Evolutionary conservation across 2,329 filamentous ascomycete genomes (phyloP), one percentile per base, ranked within the genome.

Genomic region (Byssochlamys sp.): DNA sequence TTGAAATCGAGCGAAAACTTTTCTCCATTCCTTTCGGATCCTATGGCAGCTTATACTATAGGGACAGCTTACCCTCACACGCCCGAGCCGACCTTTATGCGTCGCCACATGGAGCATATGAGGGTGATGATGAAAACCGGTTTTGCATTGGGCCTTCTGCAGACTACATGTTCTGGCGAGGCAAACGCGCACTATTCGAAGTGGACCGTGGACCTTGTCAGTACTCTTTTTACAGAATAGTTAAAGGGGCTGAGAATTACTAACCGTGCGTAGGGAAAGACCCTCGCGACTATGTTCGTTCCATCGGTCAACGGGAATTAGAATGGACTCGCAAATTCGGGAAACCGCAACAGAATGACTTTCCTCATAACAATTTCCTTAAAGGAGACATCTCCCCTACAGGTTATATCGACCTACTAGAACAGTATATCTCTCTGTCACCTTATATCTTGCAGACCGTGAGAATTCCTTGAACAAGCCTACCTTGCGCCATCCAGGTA

Each of bases 21-120:
- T 63, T 65, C 48, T n/a, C 53, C 19, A 56, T 65, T 24, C 57
- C 60, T 2, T 63, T 67, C 54, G 56, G 29, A 14, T 52, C 59
- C 27, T 25, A 59, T 55, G 64, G 61, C 3, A 65, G 64, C 50
- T 19, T 66, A 24, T 66, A 63, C 52, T 66, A 65, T 48, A 64
- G 59, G 48, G 55, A 56, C 0, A n/a, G 19, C 28, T 1, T 64
- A 24, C 61, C 59, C 4, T 49, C 28, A 27, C 49, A 63, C 55
- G 31, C 66, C 14, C 61, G 63, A 54, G 55, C 55, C 9, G 31
- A 7, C 35, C 45, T 67, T 14, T 67, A 67, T 61, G 19, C 26
- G 19, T 12, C 35, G 5, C 54, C 53, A 11, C 57, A 54, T 26
- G 58, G 55, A 9, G 57, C 61, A 19, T 48, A 57, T 9, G 57